These are phyloP conservation scores for Suillus americanus DNA, from an alignment of 768 basidiomycete genomes.

Conservation along the genomic window DNA sequence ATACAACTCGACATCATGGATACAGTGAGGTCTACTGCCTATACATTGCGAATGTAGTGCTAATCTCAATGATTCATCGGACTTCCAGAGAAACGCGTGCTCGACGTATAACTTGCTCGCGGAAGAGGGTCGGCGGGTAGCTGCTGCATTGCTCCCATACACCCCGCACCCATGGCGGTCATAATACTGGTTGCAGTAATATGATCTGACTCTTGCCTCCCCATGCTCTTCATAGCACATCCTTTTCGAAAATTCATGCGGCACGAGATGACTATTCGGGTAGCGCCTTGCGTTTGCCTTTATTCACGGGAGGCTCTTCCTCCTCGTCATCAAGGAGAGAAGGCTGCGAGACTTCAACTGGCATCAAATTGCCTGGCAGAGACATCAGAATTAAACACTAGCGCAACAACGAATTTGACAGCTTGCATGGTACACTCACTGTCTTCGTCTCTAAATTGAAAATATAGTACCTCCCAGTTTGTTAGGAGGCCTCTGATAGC, in stretches of 20 bases:
- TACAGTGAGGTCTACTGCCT: conserved; percentile 45
- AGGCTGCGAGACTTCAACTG: conserved; percentile 59
- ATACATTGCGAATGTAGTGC: background rate
- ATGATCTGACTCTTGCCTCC: background rate
- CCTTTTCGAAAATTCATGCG: background rate
- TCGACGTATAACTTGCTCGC: conserved; percentile 92
- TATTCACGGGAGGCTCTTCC: conserved; percentile 37
- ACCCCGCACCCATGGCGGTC: conserved; percentile 48
- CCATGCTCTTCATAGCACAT: background rate
- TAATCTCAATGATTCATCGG: background rate
- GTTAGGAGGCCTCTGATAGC: conserved; percentile 50
- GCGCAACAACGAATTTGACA: background rate
- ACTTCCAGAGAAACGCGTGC: conserved; percentile 78
- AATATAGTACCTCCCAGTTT: conserved; percentile 68
- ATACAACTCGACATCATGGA: conserved; percentile 90
- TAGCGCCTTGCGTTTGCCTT: conserved; percentile 66
- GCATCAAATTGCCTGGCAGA: conserved; percentile 52
- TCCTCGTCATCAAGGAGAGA: conserved; percentile 64
- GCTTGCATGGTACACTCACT: conserved; percentile 44
- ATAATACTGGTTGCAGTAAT: background rate
- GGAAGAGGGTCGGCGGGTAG: conserved; percentile 92
- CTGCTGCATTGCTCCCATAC: conserved; percentile 84
- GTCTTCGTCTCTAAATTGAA: conserved; percentile 63
- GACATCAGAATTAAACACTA: conserved; percentile 1
- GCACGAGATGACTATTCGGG: conserved; percentile 21